These are phyloP conservation scores for Xylaria venustula DNA, from an alignment of 495 filamentous ascomycete species.

Conservation along the genomic window DNA sequence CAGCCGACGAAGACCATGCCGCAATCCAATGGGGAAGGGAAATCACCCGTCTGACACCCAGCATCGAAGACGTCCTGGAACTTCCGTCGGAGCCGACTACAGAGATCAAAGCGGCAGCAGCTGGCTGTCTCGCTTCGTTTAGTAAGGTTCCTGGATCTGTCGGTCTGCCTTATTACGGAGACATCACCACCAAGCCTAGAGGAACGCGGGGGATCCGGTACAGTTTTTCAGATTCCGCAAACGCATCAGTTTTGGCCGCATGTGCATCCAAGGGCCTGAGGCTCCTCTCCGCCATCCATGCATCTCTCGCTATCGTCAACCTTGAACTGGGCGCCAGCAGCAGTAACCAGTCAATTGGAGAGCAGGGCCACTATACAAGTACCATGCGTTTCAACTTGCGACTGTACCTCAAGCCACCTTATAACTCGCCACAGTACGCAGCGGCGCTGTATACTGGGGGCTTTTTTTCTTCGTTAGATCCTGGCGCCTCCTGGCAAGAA, in stretches of 20 bases:
- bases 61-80: conserved; percentile 26
- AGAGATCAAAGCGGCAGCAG: conserved; percentile 7
- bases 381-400: conserved; percentile 32
- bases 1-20: conserved; percentile 12
- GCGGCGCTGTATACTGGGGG: conserved; percentile 28
- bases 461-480: conserved; percentile 23
- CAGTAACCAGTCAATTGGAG: background rate
- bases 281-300: conserved; percentile 5
- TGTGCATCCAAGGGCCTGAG: background rate
- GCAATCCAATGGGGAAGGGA: conserved; percentile 31
- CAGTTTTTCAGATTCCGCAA: background rate
- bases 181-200: background rate
- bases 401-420: conserved; percentile 28
- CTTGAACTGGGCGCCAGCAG: background rate
- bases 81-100: conserved; percentile 1
- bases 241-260: background rate
- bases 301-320: conserved; percentile 5
- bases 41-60: conserved; percentile 22
- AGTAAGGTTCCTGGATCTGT: background rate
- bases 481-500: conserved; percentile 27
- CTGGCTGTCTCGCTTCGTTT: background rate
- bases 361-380: conserved; percentile 31
- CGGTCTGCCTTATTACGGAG: conserved; percentile 1
- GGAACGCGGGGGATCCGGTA: background rate
- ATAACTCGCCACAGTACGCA: conserved; percentile 23